Evolutionary conservation across 345 rosid species (phyloP), one percentile per base, ranked within the genome.

Genomic region (Moringa oleifera): DNA sequence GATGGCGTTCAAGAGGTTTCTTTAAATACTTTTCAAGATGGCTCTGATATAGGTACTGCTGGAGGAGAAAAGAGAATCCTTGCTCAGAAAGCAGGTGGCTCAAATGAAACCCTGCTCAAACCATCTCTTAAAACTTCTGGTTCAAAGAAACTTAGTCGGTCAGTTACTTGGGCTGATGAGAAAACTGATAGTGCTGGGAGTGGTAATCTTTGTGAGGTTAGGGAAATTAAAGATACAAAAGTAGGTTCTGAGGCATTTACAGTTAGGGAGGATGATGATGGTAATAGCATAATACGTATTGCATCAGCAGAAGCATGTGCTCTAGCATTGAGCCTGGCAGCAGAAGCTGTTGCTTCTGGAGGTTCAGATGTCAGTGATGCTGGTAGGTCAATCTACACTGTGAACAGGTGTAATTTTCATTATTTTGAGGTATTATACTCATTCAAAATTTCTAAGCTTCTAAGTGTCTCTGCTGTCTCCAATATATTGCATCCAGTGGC

Each of bases 121-220:
- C 75, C 97, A 45, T 85, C 89, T 62, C 92, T 94, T 63, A 85
- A 81, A 81, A 67, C 73, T 56, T 66, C 84, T 37, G 76, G 76
- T 51, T 63, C 84, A 25, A 83, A 81, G 76, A 86, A 78, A 72
- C 68, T 69, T 19, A 63, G 51, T 36, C 83, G 62, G 37, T 78
- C 85, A 33, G 97, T 94, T 64, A 88, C 88, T n/a, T 93, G 97
- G 96, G 96, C 95, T 52, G 97, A 89, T 80, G 81, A 83, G 73
- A 79, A 79, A 65, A 71, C 25, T 55, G 72, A 53, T 58, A 62
- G 64, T 59, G 68, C 68, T 24, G 71, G 57, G 58, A 47, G 53
- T 67, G 72, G 77, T 62, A 69, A 79, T 68, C 90, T 85, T 51
- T 82, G 83, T 50, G 76, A 86, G 68, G 62, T 80, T 74, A 78